Conservation (phyloP, 164 flowering plant genomes). For the Aristolochia californica region DNA sequence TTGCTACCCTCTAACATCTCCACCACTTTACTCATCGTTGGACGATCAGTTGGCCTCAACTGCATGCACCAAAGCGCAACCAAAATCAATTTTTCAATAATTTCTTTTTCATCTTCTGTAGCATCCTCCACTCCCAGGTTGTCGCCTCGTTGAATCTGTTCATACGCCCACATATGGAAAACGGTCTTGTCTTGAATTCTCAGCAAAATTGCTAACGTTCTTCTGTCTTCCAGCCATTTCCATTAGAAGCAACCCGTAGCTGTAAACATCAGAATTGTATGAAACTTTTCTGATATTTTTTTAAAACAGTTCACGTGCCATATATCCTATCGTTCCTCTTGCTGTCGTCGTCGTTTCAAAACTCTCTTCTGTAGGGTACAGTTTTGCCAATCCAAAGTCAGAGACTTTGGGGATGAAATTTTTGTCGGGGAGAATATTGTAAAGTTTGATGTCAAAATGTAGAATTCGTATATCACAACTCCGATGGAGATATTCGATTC, state of each 20-base stretch:
- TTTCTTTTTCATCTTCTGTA: conserved; percentile 6
- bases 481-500: conserved; percentile 9
- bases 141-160: not conserved
- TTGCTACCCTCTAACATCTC: conserved; percentile 17
- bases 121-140: not conserved
- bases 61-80: conserved; percentile 27
- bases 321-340: conserved; percentile 9
- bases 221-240: conserved; percentile 8
- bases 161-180: conserved; percentile 6
- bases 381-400: conserved; percentile 11
- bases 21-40: conserved; percentile 16
- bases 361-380: not conserved
- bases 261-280: conserved; percentile 8
- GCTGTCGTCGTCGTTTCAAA: not conserved
- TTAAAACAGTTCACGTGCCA: conserved; percentile 7
- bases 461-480: conserved; percentile 12
- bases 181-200: conserved; percentile 1
- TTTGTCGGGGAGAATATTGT: conserved; percentile 9
- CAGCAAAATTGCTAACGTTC: not conserved
- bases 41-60: conserved; percentile 17
- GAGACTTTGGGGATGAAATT: conserved; percentile 10
- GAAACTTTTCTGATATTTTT: conserved; percentile 4
- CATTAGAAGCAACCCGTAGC: conserved; percentile 9
- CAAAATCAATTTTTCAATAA: conserved; percentile 14
- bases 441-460: conserved; percentile 14